phyloP scores from a whole-genome alignment of 164 flowering plant species.

The grape (Vitis vinifera) region ASM3070453v1 NC_081819.1:18275001-18275500 shows the following conservation, averaged over 20 bases:
- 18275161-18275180: conserved; percentile 2
- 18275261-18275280: conserved; percentile 69
- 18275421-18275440: conserved; percentile 80
- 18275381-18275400: conserved; percentile 88
- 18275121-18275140: background rate
- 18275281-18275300: conserved; percentile 81
- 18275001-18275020: background rate
- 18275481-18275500: background rate
- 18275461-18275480: conserved; percentile 83
- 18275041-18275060: background rate
- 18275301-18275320: conserved; percentile 74
- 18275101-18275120: background rate
- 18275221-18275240: background rate
- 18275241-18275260: conserved; percentile 47
- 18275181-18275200: background rate
- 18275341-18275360: conserved; percentile 60
- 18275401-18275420: conserved; percentile 87
- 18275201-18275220: background rate
- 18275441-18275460: conserved; percentile 84
- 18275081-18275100: background rate
- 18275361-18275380: conserved; percentile 71
- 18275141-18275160: background rate
- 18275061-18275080: background rate
- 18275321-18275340: conserved; percentile 21
- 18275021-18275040: background rate